Base-by-base conservation (phyloP, 768 basidiomycete species). In the Boletellus ananiceps region DNA sequence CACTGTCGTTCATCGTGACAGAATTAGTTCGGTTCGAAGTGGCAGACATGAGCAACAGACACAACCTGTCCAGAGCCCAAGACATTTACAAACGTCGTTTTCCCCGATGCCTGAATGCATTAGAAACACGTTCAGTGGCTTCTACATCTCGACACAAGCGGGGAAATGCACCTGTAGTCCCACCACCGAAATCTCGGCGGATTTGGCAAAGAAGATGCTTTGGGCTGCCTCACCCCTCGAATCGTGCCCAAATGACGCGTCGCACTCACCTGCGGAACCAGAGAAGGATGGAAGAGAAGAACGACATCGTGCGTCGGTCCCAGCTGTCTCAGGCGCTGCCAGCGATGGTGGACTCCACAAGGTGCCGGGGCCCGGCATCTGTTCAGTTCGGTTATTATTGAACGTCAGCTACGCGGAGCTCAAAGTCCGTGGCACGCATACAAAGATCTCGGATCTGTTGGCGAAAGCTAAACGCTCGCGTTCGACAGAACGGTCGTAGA, bases 61-160 rank as follows among this genome's bases (percentile, higher is more conserved):
- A 47, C 47, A 46, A 60, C 87, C 73, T 88, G 87, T 57, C 86
- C 87, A n/a, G 83, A 87, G 5, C 86, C 86, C 18, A 96, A 81
- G 11, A 94, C 88, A 63, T 95, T 93, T 25, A 94, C 90, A 46
- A 96, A 89, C 9, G 90, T 93, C 3, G 93, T 95, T 73, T 96
- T 95, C 39, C 93, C 93, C 3, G 91, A 93, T 3, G 93, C 91
- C 90, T 95, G 40, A 14, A 6, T 3, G 11, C 25, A 6, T 35
- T 50, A 3, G 6, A 13, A 38, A 29, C 2, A 8, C 11, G 35
- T 40, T 46, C 3, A 9, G 32, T 27, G 16, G 36, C 34, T 38
- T 43, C 45, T 18, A 15, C 31, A 5, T 43, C 19, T 32, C 32
- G n/a, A 44, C 32, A 47, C 37, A 8, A 18, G 14, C 29, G 29